A percentile compares a stretch with the other conserved stretches of the same genome.
phyloP scores from a whole-genome alignment of 768 basidiomycete genomes.

The Chalciporus pseudorubinellus region DNA sequence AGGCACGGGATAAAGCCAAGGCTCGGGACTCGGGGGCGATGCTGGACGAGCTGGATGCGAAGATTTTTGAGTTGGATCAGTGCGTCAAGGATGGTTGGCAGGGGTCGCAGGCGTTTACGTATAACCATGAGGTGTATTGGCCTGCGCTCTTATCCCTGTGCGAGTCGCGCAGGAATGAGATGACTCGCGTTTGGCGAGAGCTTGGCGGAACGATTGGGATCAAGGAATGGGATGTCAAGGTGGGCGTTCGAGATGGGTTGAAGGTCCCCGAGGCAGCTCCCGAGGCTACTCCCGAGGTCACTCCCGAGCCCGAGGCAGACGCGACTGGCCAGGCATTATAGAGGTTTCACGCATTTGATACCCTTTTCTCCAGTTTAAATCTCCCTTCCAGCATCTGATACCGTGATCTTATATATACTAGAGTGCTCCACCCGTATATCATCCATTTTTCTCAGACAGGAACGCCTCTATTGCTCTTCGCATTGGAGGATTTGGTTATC shows the following conservation, averaged over 20 bases:
- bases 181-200: slow-evolving; percentile 62
- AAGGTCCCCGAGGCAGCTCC: background rate
- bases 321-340: slow-evolving; percentile 11
- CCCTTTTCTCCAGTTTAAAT: background rate
- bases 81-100: slow-evolving; percentile 71
- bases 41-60: slow-evolving; percentile 44
- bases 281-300: background rate
- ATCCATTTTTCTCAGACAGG: too few species aligned
- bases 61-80: slow-evolving; percentile 64
- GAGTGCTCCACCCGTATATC: background rate
- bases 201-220: slow-evolving; percentile 69
- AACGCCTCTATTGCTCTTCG: background rate
- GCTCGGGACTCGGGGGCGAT: background rate
- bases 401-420: background rate
- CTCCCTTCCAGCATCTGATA: background rate
- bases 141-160: slow-evolving; percentile 55
- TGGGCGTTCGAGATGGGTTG: slow-evolving; percentile 19
- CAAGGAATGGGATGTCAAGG: slow-evolving; percentile 79
- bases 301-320: background rate
- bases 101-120: slow-evolving; percentile 65
- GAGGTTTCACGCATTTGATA: background rate
- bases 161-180: slow-evolving; percentile 44
- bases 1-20: slow-evolving; percentile 18
- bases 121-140: slow-evolving; percentile 78
- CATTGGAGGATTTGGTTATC: background rate